Evolutionary conservation across 1,139 yeast genomes (phyloP), one percentile per base, ranked within the genome.

Genomic region (Geotrichum cucujoidarum): DNA sequence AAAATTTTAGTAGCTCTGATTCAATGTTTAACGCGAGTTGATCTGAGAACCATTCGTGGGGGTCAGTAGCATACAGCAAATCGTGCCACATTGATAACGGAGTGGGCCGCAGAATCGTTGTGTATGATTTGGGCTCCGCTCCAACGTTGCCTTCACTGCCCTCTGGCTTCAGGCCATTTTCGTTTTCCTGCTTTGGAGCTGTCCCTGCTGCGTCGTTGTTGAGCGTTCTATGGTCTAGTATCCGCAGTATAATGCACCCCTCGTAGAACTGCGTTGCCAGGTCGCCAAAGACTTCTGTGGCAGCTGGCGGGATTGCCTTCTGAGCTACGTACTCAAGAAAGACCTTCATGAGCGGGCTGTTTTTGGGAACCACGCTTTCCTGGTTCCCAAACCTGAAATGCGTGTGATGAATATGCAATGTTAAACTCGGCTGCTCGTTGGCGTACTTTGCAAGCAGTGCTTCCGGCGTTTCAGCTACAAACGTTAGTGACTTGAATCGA

Each of bases 321-420:
- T 78, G 70, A 16, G 90, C 81, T 8, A 90, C 85, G 62, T 81
- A 86, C 54, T 82, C 81, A 53, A 92, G 70, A 59, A 92, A 92
- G 45, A 58, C 40, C 37, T 83, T 84, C 49, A 87, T 78, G 66
- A 86, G 77, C n/a, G 89, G 85, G 50, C 87, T 84, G 58, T 77
- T 77, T 60, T 85, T 84, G 20, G 95, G 95, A 44, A 92, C 80
- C 14, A 86, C 79, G 41, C 86, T 82, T 45, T 94, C 95, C 53
- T 73, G 78, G 57, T 80, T 81, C 51, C 85, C 85, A 68, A 84
- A 88, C 53, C 94, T 76, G 63, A 81, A 92, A 65, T 90, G 95
- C 44, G 87, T 86, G 57, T 87, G 95, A 65, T 85, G 90, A 33
- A 92, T 88, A 60, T 92, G 97, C 57, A 92, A 80, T 53, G 83